Conservation (phyloP, 2,329 filamentous ascomycete species). For the Aphanocladium album region DNA sequence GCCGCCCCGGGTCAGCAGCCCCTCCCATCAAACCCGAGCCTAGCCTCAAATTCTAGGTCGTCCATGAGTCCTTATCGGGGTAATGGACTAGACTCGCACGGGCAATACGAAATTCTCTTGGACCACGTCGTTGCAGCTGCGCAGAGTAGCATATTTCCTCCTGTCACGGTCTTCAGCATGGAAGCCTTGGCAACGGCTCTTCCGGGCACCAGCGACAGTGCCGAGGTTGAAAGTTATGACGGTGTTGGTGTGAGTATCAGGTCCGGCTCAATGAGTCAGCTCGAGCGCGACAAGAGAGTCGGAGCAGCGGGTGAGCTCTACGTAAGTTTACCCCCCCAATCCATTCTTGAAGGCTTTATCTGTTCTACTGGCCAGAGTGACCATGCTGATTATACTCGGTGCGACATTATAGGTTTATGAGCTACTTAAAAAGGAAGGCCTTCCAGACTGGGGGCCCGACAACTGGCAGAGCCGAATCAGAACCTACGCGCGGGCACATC, state of each 20-base stretch:
- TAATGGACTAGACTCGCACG: neutral
- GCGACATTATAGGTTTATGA: constrained; percentile 33
- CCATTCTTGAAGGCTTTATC: neutral
- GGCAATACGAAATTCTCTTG: neutral
- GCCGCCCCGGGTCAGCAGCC: neutral
- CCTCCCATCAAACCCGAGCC: neutral
- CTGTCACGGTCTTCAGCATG: neutral
- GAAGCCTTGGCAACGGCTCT: neutral
- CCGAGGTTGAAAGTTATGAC: constrained; percentile 12
- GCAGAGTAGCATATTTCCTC: neutral
- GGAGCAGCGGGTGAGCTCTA: constrained; percentile 22
- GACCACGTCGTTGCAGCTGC: neutral
- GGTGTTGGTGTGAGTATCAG: constrained; percentile 15
- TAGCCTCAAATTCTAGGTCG: neutral
- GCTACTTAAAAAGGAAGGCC: constrained; percentile 24
- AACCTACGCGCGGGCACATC: constrained; percentile 30
- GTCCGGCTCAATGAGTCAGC: constrained; percentile 17
- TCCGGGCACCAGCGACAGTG: neutral
- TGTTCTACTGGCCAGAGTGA: neutral
- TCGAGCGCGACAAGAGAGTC: constrained; percentile 20
- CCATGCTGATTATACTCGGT: neutral
- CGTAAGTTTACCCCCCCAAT: constrained; percentile 13
- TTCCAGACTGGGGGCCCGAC: constrained; percentile 27
- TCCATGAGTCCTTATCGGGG: neutral
- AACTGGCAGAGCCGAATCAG: constrained; percentile 46